These are phyloP conservation scores for Penicillium macrosclerotiorum DNA, from an alignment of 495 filamentous ascomycete genomes.

Conservation along the genomic window DNA sequence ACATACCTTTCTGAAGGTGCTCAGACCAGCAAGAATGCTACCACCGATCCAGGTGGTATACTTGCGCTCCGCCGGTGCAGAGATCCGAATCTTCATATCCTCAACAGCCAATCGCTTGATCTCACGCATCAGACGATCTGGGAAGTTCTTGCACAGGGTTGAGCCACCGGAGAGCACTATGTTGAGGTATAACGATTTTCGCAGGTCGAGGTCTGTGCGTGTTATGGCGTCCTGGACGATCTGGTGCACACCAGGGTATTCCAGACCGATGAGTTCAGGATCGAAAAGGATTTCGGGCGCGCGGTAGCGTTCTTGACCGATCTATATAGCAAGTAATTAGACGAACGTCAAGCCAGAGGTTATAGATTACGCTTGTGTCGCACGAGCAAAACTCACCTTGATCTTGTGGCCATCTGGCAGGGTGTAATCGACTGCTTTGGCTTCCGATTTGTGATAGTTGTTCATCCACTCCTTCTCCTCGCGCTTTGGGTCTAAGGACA, in stretches of 20 bases:
- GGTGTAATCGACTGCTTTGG: constrained; percentile 78
- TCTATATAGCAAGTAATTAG: constrained; percentile 39
- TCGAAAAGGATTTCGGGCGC: constrained; percentile 98
- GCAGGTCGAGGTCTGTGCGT: constrained; percentile 94
- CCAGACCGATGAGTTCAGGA: constrained; percentile 92
- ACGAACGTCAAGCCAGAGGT: background rate
- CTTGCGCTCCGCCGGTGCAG: constrained; percentile 93
- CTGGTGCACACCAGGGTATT: constrained; percentile 96
- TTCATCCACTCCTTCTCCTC: constrained; percentile 95
- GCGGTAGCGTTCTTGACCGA: constrained; percentile 89
- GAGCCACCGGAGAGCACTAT: constrained; percentile 96
- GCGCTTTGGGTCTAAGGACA: constrained; percentile 84
- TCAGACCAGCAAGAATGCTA: constrained; percentile 93
- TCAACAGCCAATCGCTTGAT: constrained; percentile 91
- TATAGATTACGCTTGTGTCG: background rate
- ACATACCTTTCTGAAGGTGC: constrained; percentile 97
- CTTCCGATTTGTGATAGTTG: constrained; percentile 50
- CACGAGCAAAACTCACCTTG: constrained; percentile 56
- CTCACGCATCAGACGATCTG: constrained; percentile 88
- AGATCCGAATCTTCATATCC: constrained; percentile 99
- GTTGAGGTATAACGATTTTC: constrained; percentile 90
- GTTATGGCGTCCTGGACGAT: constrained; percentile 96
- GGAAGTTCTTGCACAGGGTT: constrained; percentile 89
- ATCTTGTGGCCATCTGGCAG: constrained; percentile 91
- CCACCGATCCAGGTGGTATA: constrained; percentile 99